phyloP scores from a whole-genome alignment of 2,329 filamentous ascomycete genomes.

The Pseudogymnoascus verrucosus region DNA sequence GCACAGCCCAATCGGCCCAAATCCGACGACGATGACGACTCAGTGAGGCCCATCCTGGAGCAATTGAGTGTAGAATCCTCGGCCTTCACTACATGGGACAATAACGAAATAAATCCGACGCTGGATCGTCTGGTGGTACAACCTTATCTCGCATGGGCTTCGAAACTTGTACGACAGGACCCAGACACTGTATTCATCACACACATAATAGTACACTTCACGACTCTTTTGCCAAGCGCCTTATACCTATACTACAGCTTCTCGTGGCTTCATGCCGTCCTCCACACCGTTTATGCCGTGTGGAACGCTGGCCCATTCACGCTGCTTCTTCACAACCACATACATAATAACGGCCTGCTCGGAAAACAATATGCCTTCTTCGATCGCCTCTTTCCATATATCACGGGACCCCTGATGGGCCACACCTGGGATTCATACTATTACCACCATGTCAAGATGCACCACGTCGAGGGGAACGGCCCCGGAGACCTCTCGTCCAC shows the following conservation, averaged over 20 bases:
- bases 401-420: constrained; percentile 68
- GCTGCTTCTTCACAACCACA: constrained; percentile 77
- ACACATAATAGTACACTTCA: constrained; percentile 64
- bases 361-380: constrained; percentile 45
- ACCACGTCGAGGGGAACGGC: constrained; percentile 75
- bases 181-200: constrained; percentile 74
- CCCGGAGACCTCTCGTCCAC: constrained; percentile 70
- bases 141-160: constrained; percentile 51
- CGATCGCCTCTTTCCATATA: constrained; percentile 62
- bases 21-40: not conserved
- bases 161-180: constrained; percentile 50
- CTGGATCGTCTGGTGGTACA: constrained; percentile 44
- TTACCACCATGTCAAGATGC: constrained; percentile 80
- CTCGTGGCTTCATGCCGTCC: constrained; percentile 56
- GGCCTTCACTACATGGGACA: constrained; percentile 45
- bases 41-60: not conserved
- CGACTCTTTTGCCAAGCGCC: constrained; percentile 62
- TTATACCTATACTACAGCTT: constrained; percentile 58
- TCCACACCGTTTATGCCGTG: constrained; percentile 57
- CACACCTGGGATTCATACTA: constrained; percentile 82
- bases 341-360: constrained; percentile 66
- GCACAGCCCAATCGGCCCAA: not conserved
- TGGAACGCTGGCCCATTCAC: constrained; percentile 69
- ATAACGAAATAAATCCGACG: constrained; percentile 33
- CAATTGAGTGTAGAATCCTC: constrained; percentile 35